Evolutionary conservation across 345 rosid genomes (phyloP).

Genomic region (Gossypium thurberi): DNA sequence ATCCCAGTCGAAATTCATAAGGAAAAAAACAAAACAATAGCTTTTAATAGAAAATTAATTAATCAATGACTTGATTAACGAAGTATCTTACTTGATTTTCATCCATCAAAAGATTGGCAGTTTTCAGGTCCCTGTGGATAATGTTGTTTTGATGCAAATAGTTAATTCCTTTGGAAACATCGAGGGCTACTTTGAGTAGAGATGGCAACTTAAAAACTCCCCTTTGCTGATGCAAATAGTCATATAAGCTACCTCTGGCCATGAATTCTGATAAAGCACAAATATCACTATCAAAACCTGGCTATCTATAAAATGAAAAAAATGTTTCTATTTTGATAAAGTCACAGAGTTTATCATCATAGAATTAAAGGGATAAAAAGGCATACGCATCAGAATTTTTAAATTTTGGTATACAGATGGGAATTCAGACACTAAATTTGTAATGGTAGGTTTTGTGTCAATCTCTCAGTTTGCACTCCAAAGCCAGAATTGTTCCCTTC

Average conservation of each 20-base stretch:
- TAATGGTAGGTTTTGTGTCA: constrained; percentile 12
- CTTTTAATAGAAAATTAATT: neutral
- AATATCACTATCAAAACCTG: constrained; percentile 14
- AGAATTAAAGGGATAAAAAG: constrained; percentile 10
- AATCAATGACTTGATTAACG: neutral
- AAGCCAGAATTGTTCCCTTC: constrained; percentile 15
- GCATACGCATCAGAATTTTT: constrained; percentile 13
- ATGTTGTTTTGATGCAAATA: constrained; percentile 94
- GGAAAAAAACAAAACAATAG: neutral
- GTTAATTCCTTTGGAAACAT: constrained; percentile 92
- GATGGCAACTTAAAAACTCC: constrained; percentile 73
- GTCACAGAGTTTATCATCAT: neutral
- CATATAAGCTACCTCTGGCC: constrained; percentile 87
- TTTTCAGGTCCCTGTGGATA: constrained; percentile 90
- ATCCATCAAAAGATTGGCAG: constrained; percentile 98
- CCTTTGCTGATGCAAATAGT: constrained; percentile 77
- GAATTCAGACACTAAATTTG: constrained; percentile 8
- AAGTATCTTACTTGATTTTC: constrained; percentile 75
- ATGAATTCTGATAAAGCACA: constrained; percentile 70
- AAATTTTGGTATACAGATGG: constrained; percentile 13
- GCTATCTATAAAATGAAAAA: constrained; percentile 11
- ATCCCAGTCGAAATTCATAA: neutral
- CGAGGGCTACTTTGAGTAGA: constrained; percentile 80
- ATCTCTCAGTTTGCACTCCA: constrained; percentile 12
- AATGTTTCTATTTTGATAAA: neutral